These are phyloP conservation scores for Fusarium phyllophilum DNA, from an alignment of 2,329 filamentous ascomycete species.

Conservation along the genomic window DNA sequence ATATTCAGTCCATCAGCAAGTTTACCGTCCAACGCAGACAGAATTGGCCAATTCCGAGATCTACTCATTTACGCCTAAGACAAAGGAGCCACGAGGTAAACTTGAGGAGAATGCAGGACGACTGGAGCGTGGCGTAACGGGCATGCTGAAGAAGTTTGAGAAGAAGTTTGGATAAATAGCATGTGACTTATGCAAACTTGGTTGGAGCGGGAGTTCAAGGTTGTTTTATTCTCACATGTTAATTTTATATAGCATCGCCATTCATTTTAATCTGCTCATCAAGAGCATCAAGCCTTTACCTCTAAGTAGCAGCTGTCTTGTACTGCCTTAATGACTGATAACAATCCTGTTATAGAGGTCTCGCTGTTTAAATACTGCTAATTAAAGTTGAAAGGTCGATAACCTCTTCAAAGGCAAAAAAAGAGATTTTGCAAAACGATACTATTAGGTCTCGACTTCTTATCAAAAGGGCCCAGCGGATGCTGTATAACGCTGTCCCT, in stretches of 20 bases:
- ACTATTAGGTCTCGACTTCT: background rate
- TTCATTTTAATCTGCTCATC: background rate
- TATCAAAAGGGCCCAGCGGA: background rate
- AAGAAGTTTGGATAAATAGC: conserved; percentile 70
- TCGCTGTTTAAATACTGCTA: background rate
- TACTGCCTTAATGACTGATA: background rate
- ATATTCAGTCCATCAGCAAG: conserved; percentile 73
- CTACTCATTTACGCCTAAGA: conserved; percentile 54
- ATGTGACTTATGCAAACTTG: background rate
- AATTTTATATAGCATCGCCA: background rate
- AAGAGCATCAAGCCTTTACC: background rate
- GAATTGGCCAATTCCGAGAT: conserved; percentile 58
- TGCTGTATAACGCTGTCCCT: background rate
- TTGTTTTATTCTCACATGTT: conserved; percentile 13
- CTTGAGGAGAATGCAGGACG: conserved; percentile 73
- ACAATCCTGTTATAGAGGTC: background rate
- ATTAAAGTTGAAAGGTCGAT: background rate
- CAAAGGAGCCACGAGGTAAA: conserved; percentile 57
- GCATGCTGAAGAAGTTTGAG: conserved; percentile 81
- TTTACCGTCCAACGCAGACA: conserved; percentile 74
- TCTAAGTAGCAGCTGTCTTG: background rate
- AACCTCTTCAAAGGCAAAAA: background rate
- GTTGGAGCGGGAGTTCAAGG: conserved; percentile 25
- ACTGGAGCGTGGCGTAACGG: conserved; percentile 75
- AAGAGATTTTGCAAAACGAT: background rate